Evolutionary conservation across 2,329 filamentous ascomycete species (phyloP).

Genomic region (Monosporascus sp.): DNA sequence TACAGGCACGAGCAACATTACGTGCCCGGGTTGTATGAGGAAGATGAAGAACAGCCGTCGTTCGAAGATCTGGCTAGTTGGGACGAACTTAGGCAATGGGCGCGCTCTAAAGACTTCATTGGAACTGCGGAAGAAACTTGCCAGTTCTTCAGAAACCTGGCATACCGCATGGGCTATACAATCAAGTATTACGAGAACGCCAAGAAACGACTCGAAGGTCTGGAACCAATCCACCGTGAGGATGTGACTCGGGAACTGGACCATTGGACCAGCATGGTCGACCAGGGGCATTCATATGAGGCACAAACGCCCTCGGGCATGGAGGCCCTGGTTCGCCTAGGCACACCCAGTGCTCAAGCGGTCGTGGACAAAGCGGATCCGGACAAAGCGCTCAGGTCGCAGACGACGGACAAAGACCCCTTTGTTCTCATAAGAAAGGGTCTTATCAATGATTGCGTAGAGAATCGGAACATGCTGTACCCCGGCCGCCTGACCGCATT

Average conservation of each 20-base stretch:
- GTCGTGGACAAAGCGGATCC: conserved; percentile 29
- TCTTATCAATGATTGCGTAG: conserved; percentile 38
- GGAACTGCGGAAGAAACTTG: conserved; percentile 18
- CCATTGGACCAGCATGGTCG: conserved; percentile 10
- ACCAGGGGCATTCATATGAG: neutral
- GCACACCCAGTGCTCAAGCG: conserved; percentile 15
- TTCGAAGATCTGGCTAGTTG: conserved; percentile 21
- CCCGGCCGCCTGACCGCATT: conserved; percentile 26
- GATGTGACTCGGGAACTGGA: conserved; percentile 9
- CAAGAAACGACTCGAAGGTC: conserved; percentile 9
- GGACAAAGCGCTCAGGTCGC: conserved; percentile 7
- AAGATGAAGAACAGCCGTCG: conserved; percentile 13
- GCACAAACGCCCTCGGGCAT: neutral
- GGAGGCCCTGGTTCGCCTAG: neutral
- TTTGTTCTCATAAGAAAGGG: conserved; percentile 28
- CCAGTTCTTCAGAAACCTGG: conserved; percentile 29
- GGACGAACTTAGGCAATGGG: conserved; percentile 11
- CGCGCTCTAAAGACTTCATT: conserved; percentile 2
- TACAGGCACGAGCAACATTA: neutral
- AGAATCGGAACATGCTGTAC: conserved; percentile 37
- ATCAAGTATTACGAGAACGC: conserved; percentile 19
- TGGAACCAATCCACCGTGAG: conserved; percentile 12
- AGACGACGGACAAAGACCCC: conserved; percentile 10
- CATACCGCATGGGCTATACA: conserved; percentile 34
- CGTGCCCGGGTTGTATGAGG: neutral